Evolutionary conservation across 1,139 yeast species (phyloP).

Genomic region (Scheffersomyces parashehatae): DNA sequence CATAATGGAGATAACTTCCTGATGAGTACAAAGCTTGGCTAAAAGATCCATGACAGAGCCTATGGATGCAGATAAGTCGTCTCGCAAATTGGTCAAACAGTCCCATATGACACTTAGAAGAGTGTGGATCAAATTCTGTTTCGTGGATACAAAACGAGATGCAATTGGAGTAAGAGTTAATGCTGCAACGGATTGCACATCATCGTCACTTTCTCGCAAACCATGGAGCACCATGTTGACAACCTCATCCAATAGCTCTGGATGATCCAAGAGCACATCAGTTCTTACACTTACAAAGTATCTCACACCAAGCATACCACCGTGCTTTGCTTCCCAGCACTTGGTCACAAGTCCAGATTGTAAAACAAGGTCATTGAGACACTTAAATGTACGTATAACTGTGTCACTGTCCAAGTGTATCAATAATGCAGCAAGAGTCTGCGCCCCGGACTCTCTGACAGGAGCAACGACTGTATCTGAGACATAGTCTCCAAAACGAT

Average conservation of each 20-base stretch:
- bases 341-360: slow-evolving; percentile 55
- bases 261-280: slow-evolving; percentile 63
- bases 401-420: slow-evolving; percentile 62
- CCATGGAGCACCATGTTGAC: slow-evolving; percentile 88
- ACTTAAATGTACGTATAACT: slow-evolving; percentile 61
- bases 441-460: slow-evolving; percentile 95
- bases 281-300: slow-evolving; percentile 91
- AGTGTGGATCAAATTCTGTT: slow-evolving; percentile 59
- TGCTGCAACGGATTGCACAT: slow-evolving; percentile 96
- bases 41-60: slow-evolving; percentile 95
- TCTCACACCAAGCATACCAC: slow-evolving; percentile 92
- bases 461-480: slow-evolving; percentile 99
- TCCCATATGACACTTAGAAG: slow-evolving; percentile 84
- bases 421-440: slow-evolving; percentile 85
- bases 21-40: slow-evolving; percentile 83
- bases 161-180: slow-evolving; percentile 91
- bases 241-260: slow-evolving; percentile 66
- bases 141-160: slow-evolving; percentile 70
- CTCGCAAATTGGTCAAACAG: slow-evolving; percentile 78
- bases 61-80: slow-evolving; percentile 90
- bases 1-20: slow-evolving; percentile 73
- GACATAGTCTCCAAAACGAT: slow-evolving; percentile 95
- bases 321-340: slow-evolving; percentile 98
- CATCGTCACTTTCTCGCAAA: slow-evolving; percentile 82
- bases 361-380: slow-evolving; percentile 67